Evolutionary conservation across 164 flowering plant genomes (phyloP), one percentile per base, ranked within the genome.

Genomic region (Aristolochia californica): DNA sequence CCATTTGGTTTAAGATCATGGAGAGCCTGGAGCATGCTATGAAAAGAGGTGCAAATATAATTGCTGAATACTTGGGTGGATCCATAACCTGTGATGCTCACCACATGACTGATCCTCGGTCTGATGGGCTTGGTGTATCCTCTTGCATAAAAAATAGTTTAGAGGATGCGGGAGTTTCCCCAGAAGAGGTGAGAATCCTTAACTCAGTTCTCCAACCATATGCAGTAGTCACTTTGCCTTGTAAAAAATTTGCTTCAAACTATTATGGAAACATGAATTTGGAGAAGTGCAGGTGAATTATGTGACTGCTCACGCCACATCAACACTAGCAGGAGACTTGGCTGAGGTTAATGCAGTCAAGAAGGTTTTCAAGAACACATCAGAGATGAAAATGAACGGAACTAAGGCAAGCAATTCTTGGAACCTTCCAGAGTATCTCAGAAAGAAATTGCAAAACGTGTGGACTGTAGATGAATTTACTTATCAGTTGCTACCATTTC

Each of bases 41-140:
- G 63, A 81, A 75, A 63, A 68, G 88, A 64, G 88, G 85, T 62
- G 83, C 88, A 23, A 79, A 67, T 3, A 79, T 81, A 21, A 62
- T 77, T 52, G 88, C 84, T 11, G 85, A 81, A 70, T 83, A 79
- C 58, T 62, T 83, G 57, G 88, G 88, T 48, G 88, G 85, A 13
- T 76, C 78, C 20, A 53, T 83, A 25, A 83, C 83, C 48, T 80
- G 82, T 66, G 85, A 83, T 75, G 85, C 84, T 43, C 80, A 83
- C 76, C 88, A 83, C 68, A 83, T 83, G 82, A 83, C 85, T 21
- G 84, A 81, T 63, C 88, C 85, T 30, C 76, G 84, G 5, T 43
- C 74, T 13, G 85, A 83, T 69, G 88, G 88, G 17, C 83, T 83
- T 45, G 88, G 85, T 23, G 83, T 83, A 60, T 83, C 88, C 26